phyloP scores from a whole-genome alignment of 495 filamentous ascomycete genomes.

The Daldinia bambusicola region DNA sequence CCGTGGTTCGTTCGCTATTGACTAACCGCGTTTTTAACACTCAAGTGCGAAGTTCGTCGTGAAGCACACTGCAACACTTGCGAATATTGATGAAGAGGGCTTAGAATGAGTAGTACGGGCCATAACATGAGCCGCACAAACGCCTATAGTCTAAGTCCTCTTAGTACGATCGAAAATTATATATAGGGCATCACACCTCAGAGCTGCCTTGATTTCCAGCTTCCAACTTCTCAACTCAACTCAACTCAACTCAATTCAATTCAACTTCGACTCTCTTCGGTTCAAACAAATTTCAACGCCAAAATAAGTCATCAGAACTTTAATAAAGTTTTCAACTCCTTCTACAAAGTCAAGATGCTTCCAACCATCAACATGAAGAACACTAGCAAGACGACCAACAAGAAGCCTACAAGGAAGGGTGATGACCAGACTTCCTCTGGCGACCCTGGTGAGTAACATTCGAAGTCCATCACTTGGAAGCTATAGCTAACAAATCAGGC shows the following conservation, averaged over 20 bases:
- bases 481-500: constrained; percentile 9
- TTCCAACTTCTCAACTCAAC: too few species aligned
- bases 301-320: not conserved
- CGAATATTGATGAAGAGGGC: not conserved
- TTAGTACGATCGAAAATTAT: not conserved
- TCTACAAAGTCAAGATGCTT: not conserved
- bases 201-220: not conserved
- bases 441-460: constrained; percentile 27
- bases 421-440: not conserved
- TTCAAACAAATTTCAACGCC: not conserved
- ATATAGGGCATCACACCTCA: not conserved
- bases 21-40: constrained; percentile 6
- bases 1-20: not conserved
- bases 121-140: constrained; percentile 15
- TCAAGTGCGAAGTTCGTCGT: constrained; percentile 25
- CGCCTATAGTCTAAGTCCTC: not conserved
- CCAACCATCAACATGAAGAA: too few species aligned
- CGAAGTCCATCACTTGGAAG: not conserved
- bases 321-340: not conserved
- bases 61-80: constrained; percentile 1
- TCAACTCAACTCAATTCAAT: too few species aligned
- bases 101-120: not conserved
- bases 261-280: not conserved
- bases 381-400: not conserved
- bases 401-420: not conserved